phyloP scores from a whole-genome alignment of 345 rosid genomes.

The Noccaea bulbosa region DNA sequence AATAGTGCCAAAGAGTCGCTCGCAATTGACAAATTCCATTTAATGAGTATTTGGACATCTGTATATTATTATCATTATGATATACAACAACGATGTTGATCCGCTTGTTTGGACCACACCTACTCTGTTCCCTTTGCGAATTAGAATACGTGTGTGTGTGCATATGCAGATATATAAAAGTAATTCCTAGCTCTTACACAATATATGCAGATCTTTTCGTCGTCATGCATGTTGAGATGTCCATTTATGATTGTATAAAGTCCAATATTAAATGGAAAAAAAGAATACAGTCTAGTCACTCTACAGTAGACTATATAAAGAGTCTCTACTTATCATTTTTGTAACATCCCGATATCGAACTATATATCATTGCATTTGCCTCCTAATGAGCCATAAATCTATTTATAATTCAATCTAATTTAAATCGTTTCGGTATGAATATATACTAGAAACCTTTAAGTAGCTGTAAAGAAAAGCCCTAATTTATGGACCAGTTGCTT shows the following conservation, averaged over 20 bases:
- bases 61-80: constrained; percentile 5
- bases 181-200: background rate
- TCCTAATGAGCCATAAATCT: background rate
- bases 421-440: background rate
- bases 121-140: constrained; percentile 16
- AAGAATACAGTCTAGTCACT: background rate
- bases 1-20: constrained; percentile 12
- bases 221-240: constrained; percentile 34
- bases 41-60: constrained; percentile 41
- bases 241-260: constrained; percentile 8
- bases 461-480: background rate
- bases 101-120: constrained; percentile 41
- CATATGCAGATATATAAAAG: constrained; percentile 13
- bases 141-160: constrained; percentile 28
- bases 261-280: background rate
- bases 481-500: background rate
- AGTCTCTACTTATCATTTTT: too few species aligned
- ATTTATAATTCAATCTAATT: background rate
- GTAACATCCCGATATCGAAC: background rate
- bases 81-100: constrained; percentile 40
- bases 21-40: constrained; percentile 28
- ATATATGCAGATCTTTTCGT: constrained; percentile 9
- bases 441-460: background rate
- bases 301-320: background rate
- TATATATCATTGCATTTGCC: background rate